Conservation (phyloP, 2,329 filamentous ascomycete genomes). For the Fusarium tuaranense region DNA sequence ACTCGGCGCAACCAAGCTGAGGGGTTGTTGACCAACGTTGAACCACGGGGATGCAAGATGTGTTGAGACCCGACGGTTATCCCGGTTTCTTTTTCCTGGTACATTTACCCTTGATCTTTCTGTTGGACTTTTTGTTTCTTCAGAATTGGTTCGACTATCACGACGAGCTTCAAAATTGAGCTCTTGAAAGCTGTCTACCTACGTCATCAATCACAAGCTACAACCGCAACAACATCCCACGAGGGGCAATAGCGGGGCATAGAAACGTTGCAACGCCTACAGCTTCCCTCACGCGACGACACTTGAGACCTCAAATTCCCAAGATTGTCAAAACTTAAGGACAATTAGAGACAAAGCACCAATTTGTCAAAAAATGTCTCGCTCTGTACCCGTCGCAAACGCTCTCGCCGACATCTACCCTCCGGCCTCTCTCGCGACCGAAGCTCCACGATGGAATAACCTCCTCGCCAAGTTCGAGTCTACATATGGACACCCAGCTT, state of each 20-base stretch:
- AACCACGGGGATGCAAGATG: conserved; percentile 15
- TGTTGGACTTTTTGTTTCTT: not conserved
- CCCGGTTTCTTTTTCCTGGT: not conserved
- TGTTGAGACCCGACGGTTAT: not conserved
- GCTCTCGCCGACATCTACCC: conserved; percentile 88
- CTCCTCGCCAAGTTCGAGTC: conserved; percentile 78
- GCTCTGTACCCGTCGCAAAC: conserved; percentile 77
- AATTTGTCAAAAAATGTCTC: conserved; percentile 56
- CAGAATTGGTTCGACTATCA: not conserved
- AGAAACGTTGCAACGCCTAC: conserved; percentile 35
- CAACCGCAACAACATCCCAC: conserved; percentile 18
- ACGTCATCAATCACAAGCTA: conserved; percentile 34
- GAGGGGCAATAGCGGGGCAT: conserved; percentile 43
- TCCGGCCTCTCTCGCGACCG: conserved; percentile 73
- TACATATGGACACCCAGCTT: conserved; percentile 75
- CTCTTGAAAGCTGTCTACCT: not conserved
- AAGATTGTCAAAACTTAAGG: not conserved
- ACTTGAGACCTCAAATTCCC: conserved; percentile 7
- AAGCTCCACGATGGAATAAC: conserved; percentile 80
- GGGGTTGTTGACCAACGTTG: conserved; percentile 7
- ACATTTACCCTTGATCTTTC: not conserved
- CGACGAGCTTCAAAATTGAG: not conserved
- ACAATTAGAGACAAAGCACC: not conserved
- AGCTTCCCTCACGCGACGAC: conserved; percentile 36
- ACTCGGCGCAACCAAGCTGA: conserved; percentile 22